Percentiles rank a stretch among this genome's conserved stretches.
Evolutionary conservation across 352 stramenopile species (phyloP).

Genomic region (Aphanomyces invadans): DNA sequence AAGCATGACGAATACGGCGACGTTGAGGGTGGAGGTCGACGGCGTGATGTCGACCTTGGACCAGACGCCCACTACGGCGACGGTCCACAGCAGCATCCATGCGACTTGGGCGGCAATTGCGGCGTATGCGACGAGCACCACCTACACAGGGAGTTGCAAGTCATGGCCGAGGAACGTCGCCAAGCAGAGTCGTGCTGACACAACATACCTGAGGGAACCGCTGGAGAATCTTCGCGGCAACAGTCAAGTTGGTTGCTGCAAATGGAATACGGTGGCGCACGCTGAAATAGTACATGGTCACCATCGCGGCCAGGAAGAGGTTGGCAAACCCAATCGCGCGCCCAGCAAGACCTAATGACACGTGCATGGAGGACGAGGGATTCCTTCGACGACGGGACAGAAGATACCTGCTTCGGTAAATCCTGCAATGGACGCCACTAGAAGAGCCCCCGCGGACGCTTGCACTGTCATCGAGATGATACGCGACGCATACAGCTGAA

Average conservation of each 20-base stretch:
- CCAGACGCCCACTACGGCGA: constrained; percentile 63
- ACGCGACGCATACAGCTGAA: constrained; percentile 62
- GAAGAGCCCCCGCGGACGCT: constrained; percentile 46
- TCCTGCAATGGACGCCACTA: constrained; percentile 40
- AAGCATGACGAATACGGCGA: constrained; percentile 78
- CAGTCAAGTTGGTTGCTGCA: constrained; percentile 64
- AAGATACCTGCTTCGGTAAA: constrained; percentile 56
- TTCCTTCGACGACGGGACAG: not conserved
- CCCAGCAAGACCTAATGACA: constrained; percentile 34
- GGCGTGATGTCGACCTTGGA: constrained; percentile 44
- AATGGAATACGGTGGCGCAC: constrained; percentile 68
- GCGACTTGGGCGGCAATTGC: constrained; percentile 49
- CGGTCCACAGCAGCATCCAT: constrained; percentile 74
- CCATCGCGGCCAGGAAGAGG: constrained; percentile 56
- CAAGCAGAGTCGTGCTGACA: no score
- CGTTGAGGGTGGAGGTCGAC: constrained; percentile 34
- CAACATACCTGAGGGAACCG: constrained; percentile 68
- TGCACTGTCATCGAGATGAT: constrained; percentile 69
- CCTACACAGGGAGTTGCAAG: not conserved
- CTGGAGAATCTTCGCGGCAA: constrained; percentile 58
- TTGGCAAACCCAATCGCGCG: constrained; percentile 77
- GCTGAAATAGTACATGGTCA: constrained; percentile 57
- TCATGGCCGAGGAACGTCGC: not conserved
- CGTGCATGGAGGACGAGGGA: not conserved
- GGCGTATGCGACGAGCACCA: constrained; percentile 57